phyloP scores from a whole-genome alignment of 2,329 filamentous ascomycete genomes.

The Fonsecaea multimorphosa region DNA sequence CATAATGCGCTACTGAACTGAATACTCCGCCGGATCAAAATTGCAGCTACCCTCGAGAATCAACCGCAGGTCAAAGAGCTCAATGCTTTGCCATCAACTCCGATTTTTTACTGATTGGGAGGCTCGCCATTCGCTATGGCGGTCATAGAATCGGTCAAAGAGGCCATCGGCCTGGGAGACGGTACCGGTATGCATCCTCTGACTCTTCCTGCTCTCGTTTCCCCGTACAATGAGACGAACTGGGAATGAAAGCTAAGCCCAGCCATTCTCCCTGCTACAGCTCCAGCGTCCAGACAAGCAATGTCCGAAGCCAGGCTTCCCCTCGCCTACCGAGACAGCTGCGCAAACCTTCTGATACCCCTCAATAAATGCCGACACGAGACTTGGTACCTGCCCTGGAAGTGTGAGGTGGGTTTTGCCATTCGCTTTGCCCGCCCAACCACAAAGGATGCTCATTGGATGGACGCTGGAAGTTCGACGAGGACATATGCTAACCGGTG shows the following conservation, averaged over 20 bases:
- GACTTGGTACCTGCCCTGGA: constrained; percentile 95
- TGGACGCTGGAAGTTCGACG: constrained; percentile 9
- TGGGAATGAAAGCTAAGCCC: constrained; percentile 39
- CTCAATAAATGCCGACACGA: constrained; percentile 93
- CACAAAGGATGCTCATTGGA: background rate
- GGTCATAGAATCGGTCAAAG: constrained; percentile 55
- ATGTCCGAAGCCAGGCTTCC: constrained; percentile 92
- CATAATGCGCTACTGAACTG: background rate
- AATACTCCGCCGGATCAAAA: background rate
- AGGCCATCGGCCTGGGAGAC: constrained; percentile 53
- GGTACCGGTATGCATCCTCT: constrained; percentile 46
- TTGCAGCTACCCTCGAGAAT: constrained; percentile 9
- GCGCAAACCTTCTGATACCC: constrained; percentile 91
- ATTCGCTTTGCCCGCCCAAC: too few species aligned
- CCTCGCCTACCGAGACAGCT: constrained; percentile 91
- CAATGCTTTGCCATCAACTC: background rate
- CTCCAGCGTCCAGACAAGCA: constrained; percentile 77
- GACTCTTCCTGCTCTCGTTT: background rate
- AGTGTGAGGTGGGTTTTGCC: constrained; percentile 79
- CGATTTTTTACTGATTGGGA: background rate
- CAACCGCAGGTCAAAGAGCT: constrained; percentile 8
- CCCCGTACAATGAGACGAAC: background rate
- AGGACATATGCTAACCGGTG: constrained; percentile 13
- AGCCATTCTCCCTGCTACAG: constrained; percentile 28
- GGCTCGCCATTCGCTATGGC: constrained; percentile 31